phyloP scores from a whole-genome alignment of 768 basidiomycete genomes.

The Peribolospora kevripleyi region DNA sequence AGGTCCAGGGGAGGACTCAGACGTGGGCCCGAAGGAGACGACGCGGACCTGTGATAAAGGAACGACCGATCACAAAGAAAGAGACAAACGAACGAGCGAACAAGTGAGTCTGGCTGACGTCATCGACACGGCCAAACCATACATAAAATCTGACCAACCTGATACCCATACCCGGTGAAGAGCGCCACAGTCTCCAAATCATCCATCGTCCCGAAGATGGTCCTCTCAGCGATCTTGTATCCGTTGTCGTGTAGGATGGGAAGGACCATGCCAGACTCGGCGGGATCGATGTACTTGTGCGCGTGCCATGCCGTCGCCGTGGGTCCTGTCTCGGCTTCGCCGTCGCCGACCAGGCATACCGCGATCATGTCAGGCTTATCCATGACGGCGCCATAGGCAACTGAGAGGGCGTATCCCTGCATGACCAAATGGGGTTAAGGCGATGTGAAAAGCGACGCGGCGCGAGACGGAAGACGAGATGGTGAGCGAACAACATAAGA shows the following conservation, averaged over 20 bases:
- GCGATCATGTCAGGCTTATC: constrained; percentile 68
- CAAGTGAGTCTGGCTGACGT: too few relatives aligned
- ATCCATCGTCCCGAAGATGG: constrained; percentile 76
- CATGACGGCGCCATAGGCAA: constrained; percentile 71
- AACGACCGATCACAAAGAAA: background rate
- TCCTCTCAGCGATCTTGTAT: constrained; percentile 75
- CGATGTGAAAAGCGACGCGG: too few relatives aligned
- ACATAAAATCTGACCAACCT: background rate
- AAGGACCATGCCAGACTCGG: constrained; percentile 70
- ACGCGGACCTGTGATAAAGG: constrained; percentile 57
- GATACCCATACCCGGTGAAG: constrained; percentile 31
- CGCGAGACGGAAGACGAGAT: too few relatives aligned
- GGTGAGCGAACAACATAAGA: too few relatives aligned
- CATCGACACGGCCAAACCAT: background rate
- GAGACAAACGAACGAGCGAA: too few relatives aligned
- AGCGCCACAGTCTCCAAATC: constrained; percentile 51
- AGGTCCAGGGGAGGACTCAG: constrained; percentile 21
- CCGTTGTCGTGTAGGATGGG: constrained; percentile 54
- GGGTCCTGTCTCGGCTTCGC: constrained; percentile 34
- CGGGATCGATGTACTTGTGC: constrained; percentile 73
- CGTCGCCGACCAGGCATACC: constrained; percentile 63
- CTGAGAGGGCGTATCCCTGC: constrained; percentile 54
- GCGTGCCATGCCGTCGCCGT: constrained; percentile 24
- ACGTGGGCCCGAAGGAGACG: constrained; percentile 29
- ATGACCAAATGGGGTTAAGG: too few relatives aligned